Conservation (phyloP, 2,329 filamentous ascomycete genomes). For the Aspergillus japonicus region DNA sequence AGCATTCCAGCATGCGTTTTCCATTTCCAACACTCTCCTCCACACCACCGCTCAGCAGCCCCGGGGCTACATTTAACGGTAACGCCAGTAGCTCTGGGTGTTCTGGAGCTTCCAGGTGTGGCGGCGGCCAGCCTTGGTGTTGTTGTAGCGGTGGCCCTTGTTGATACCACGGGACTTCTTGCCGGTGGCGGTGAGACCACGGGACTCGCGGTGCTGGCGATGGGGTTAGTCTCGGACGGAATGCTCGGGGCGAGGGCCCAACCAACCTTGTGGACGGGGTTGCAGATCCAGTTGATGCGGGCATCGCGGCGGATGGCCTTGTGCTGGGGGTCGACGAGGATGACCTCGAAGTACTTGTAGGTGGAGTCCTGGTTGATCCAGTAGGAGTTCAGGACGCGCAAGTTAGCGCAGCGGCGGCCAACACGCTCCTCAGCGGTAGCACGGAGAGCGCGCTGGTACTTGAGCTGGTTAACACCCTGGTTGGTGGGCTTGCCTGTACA, state of each 20-base stretch:
- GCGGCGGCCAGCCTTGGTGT: constrained; percentile 93
- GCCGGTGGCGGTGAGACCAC: constrained; percentile 96
- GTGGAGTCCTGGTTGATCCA: constrained; percentile 99
- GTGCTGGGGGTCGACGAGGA: constrained; percentile 99
- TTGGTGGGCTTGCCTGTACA: constrained; percentile 96
- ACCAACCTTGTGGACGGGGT: constrained; percentile 88
- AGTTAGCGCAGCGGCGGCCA: constrained; percentile 96
- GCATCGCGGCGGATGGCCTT: constrained; percentile 99
- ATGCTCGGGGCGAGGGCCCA: neutral
- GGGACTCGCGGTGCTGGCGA: constrained; percentile 83
- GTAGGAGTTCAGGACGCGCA: constrained; percentile 99
- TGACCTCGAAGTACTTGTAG: constrained; percentile 99
- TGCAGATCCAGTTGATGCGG: constrained; percentile 99
- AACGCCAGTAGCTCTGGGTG: constrained; percentile 98
- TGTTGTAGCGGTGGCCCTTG: constrained; percentile 99
- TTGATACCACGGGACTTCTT: constrained; percentile 99
- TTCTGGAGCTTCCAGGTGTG: constrained; percentile 99
- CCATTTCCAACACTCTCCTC: constrained; percentile 29
- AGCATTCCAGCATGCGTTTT: constrained; percentile 28
- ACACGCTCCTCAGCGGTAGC: constrained; percentile 99
- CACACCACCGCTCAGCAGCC: constrained; percentile 10
- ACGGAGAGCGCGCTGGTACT: constrained; percentile 99
- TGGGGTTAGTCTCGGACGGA: constrained; percentile 20
- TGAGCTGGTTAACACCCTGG: constrained; percentile 99
- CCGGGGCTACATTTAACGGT: constrained; percentile 63